These are phyloP conservation scores for Puya raimondii DNA, from an alignment of 176 grass and related monocot species.

Conservation along the genomic window DNA sequence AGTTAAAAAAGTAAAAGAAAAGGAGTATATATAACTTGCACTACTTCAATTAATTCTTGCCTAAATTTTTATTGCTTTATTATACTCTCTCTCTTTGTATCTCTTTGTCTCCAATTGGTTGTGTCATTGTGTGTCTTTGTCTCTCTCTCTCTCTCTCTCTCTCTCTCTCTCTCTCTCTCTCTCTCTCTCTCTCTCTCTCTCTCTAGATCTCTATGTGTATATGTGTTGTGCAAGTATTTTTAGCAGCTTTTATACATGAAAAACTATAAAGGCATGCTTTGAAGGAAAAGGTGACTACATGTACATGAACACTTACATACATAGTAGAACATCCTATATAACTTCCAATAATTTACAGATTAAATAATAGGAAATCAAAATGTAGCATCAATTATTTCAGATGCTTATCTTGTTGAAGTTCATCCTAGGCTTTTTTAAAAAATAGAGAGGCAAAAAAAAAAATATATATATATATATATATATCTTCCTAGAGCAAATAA, in stretches of 20 bases:
- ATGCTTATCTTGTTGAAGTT: background rate
- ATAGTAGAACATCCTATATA: background rate
- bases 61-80: too few species aligned
- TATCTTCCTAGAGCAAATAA: background rate
- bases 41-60: background rate
- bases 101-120: too few species aligned
- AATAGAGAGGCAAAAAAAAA: background rate
- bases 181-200: background rate
- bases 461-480: background rate
- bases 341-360: background rate
- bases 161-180: background rate
- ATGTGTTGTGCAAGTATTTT: background rate
- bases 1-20: too few species aligned
- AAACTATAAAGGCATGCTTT: background rate
- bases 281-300: background rate
- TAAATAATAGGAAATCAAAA: background rate
- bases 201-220: background rate
- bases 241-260: constrained; percentile 6
- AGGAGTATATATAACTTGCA: background rate
- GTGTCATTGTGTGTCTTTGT: too few species aligned
- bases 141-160: too few species aligned
- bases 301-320: background rate
- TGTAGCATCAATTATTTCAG: background rate
- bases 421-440: background rate
- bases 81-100: too few species aligned